Conservation (phyloP, 768 basidiomycete species). For the Boletellus ananas region DNA sequence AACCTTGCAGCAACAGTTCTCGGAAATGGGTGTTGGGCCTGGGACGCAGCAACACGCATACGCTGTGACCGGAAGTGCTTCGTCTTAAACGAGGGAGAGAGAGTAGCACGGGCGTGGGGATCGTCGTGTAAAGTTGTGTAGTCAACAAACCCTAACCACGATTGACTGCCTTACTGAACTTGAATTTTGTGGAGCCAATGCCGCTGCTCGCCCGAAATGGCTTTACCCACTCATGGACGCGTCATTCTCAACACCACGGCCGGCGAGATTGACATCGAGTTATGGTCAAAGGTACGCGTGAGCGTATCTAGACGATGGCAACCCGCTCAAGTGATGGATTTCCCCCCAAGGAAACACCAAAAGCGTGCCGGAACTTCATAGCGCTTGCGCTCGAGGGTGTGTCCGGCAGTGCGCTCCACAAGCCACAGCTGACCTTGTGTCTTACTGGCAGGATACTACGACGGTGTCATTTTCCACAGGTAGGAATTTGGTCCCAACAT, state of each 20-base stretch:
- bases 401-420: constrained; percentile 26
- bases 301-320: neutral
- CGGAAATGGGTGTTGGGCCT: constrained; percentile 27
- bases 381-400: constrained; percentile 86
- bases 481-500: constrained; percentile 26
- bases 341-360: constrained; percentile 80
- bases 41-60: constrained; percentile 23
- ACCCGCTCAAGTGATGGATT: neutral
- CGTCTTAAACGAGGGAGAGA: constrained; percentile 8
- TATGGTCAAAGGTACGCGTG: constrained; percentile 78
- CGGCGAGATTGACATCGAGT: constrained; percentile 84
- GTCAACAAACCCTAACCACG: constrained; percentile 22
- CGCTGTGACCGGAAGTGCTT: constrained; percentile 15
- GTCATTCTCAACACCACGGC: constrained; percentile 87
- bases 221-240: constrained; percentile 80
- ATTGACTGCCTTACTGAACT: neutral
- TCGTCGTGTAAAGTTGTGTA: neutral
- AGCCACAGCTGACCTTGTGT: constrained; percentile 6
- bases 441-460: constrained; percentile 76
- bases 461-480: constrained; percentile 94
- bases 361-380: constrained; percentile 89
- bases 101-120: neutral
- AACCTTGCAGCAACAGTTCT: constrained; percentile 28
- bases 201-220: constrained; percentile 43
- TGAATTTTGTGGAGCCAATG: neutral